These are phyloP conservation scores for Penicillium bovifimosum DNA, from an alignment of 495 filamentous ascomycete genomes.

Conservation along the genomic window DNA sequence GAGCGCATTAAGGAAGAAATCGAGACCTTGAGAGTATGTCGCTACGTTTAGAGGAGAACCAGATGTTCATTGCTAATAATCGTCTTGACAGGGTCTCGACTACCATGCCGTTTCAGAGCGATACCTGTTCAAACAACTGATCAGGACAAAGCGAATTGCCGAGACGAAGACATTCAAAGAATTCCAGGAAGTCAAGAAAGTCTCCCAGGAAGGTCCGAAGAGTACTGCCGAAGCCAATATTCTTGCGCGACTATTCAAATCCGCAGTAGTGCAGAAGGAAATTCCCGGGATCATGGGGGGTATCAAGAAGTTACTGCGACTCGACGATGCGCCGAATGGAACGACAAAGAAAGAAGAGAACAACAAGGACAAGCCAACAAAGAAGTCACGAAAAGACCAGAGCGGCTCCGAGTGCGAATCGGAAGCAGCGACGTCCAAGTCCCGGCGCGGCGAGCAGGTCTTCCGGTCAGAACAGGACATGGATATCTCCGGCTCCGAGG, in stretches of 20 bases:
- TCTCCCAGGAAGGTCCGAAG: constrained; percentile 32
- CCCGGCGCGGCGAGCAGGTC: constrained; percentile 11
- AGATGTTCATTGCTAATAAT: background rate
- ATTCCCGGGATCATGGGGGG: constrained; percentile 56
- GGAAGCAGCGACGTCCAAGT: constrained; percentile 12
- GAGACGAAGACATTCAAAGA: constrained; percentile 42
- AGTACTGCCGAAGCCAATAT: constrained; percentile 65
- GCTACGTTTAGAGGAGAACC: background rate
- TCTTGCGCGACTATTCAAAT: constrained; percentile 71
- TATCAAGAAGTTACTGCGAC: constrained; percentile 55
- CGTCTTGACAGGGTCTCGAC: constrained; percentile 49
- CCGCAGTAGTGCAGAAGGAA: constrained; percentile 64
- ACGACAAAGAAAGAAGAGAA: constrained; percentile 20
- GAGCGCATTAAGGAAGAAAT: constrained; percentile 69
- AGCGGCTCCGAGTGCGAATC: constrained; percentile 8
- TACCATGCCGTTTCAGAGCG: constrained; percentile 56
- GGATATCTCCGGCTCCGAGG: constrained; percentile 26
- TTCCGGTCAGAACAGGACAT: constrained; percentile 16
- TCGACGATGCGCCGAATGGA: constrained; percentile 44
- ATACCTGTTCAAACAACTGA: constrained; percentile 70
- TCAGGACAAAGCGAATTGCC: constrained; percentile 65
- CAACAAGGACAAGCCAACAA: constrained; percentile 17
- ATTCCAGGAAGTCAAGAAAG: constrained; percentile 31
- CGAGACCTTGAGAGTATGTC: constrained; percentile 64
- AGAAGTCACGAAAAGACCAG: constrained; percentile 10